Base-by-base conservation (phyloP, 2,329 filamentous ascomycete genomes). In the Verticillium nubilum region DNA sequence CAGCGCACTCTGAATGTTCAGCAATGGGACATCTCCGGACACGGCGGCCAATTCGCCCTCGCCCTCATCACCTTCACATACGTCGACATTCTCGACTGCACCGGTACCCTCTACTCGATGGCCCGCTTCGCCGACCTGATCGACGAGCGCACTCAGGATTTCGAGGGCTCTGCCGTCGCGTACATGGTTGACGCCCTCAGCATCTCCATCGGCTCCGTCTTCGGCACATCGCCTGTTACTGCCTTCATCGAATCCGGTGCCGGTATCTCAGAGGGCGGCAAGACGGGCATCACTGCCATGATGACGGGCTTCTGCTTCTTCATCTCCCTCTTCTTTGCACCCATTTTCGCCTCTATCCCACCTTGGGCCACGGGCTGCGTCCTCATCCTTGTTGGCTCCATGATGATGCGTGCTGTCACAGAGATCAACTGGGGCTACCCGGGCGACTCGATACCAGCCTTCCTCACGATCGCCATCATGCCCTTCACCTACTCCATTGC, bases 351-450 rank as follows among this genome's bases (percentile, higher is more conserved):
- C 10, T 93, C 90, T 0, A 95, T 96, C 60, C 92, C 92, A 4
- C 88, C 91, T 0, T 96, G 91, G 90, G 92, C 92, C 2, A 96
- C 92, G 0, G 92, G 92, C 54, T 92, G 89, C 70, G 92, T 92
- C n/a, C 82, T 96, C 27, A 82, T 96, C 66, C 86, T 96, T 42
- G 91, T 96, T 58, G 92, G 92, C n/a, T 87, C 87, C 23, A 88
- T 96, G 82, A 96, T 96, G 92, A 86, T 88, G 59, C 83, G 86
- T 62, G 83, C 90, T 1, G 89, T 90, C 13, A 85, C 84, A 17
- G 89, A 95, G 64, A 93, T 96, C 78, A 96, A 96, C 80, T 96
- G 92, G 92, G 80, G 80, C 54, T 96, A 96, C 74, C 80, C 91
- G 62, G 91, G 91, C 57, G 92, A 96, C 71, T 88, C 90, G 1